These are phyloP conservation scores for Alternaria triticimaculans DNA, from an alignment of 2,329 filamentous ascomycete genomes.

Conservation along the genomic window DNA sequence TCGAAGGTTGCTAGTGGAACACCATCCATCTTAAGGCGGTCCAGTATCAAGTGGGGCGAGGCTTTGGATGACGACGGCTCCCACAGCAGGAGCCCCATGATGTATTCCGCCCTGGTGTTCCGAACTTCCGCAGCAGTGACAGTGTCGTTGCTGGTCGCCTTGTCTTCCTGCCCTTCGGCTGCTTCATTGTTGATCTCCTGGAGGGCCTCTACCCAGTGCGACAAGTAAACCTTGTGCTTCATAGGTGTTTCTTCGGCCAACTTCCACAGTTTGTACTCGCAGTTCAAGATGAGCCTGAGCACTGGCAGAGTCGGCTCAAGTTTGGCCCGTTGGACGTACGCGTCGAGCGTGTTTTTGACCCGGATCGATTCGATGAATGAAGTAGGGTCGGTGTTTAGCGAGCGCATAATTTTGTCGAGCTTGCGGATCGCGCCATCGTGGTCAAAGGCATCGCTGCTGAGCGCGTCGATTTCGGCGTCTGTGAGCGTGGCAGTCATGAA, in stretches of 20 bases:
- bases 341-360: slow-evolving; percentile 43
- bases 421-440: slow-evolving; percentile 16
- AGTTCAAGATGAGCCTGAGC: slow-evolving; percentile 41
- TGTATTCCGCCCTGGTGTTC: slow-evolving; percentile 29
- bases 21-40: slow-evolving; percentile 13
- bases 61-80: not conserved
- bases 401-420: slow-evolving; percentile 11
- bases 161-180: not conserved
- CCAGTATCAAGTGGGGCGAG: slow-evolving; percentile 26
- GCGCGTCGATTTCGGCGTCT: slow-evolving; percentile 26
- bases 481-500: slow-evolving; percentile 33
- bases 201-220: slow-evolving; percentile 50
- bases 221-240: slow-evolving; percentile 47
- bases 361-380: slow-evolving; percentile 24
- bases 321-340: slow-evolving; percentile 27
- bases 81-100: slow-evolving; percentile 33
- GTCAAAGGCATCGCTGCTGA: slow-evolving; percentile 28
- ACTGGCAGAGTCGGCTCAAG: slow-evolving; percentile 24
- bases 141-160: not conserved
- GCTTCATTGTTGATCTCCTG: slow-evolving; percentile 19
- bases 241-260: slow-evolving; percentile 40
- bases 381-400: not conserved
- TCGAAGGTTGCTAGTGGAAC: slow-evolving; percentile 27
- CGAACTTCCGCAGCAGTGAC: slow-evolving; percentile 26
- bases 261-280: slow-evolving; percentile 46